Percentiles rank a stretch among this genome's conserved stretches.
phyloP scores from a whole-genome alignment of 164 flowering plant genomes.

The Annona cherimola region DNA sequence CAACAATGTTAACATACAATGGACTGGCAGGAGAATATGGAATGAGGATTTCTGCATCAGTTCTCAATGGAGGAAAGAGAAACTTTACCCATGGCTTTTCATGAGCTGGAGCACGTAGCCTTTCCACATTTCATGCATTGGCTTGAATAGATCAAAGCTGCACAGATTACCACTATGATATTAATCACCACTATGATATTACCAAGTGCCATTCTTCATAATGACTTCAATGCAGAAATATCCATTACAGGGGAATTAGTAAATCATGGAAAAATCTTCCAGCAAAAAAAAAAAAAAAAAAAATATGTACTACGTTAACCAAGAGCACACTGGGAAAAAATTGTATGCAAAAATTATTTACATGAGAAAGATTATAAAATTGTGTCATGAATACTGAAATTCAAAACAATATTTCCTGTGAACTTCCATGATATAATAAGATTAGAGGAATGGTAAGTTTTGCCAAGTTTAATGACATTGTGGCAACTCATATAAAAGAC shows the following conservation, averaged over 20 bases:
- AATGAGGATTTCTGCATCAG: not conserved
- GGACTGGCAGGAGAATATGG: not conserved
- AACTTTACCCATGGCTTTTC: slow-evolving; percentile 48
- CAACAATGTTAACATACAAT: too few species aligned
- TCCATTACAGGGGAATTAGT: not conserved
- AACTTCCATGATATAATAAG: too few species aligned
- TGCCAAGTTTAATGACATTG: too few species aligned
- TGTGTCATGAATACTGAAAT: too few species aligned
- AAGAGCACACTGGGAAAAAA: not conserved
- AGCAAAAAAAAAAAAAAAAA: not conserved
- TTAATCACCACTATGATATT: too few species aligned
- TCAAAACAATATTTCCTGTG: too few species aligned
- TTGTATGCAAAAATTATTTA: too few species aligned
- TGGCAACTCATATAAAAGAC: too few species aligned
- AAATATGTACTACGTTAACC: not conserved
- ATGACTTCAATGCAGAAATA: not conserved
- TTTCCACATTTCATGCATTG: slow-evolving; percentile 89
- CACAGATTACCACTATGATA: slow-evolving; percentile 1
- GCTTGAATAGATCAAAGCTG: slow-evolving; percentile 66
- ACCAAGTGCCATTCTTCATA: not conserved
- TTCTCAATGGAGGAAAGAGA: not conserved
- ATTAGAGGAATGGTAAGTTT: too few species aligned
- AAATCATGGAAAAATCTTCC: not conserved
- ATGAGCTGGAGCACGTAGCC: slow-evolving; percentile 55
- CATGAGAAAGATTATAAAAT: too few species aligned